These are phyloP conservation scores for Leishmania gerbilli DNA, from an alignment of 208 protist genomes.

Conservation along the genomic window DNA sequence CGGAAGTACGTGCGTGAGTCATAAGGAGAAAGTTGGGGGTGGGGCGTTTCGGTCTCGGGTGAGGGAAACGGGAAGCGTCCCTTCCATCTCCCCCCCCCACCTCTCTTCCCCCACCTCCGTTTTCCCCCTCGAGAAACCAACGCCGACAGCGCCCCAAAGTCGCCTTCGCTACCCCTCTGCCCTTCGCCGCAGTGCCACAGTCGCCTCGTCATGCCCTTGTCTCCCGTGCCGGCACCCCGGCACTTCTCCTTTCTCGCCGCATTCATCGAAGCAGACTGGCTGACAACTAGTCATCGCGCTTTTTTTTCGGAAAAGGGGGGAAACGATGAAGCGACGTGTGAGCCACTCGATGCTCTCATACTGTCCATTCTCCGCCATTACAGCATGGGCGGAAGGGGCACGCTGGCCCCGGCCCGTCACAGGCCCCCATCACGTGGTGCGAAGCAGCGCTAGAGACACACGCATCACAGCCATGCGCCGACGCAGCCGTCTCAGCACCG, in stretches of 20 bases:
- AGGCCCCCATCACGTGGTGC: background rate
- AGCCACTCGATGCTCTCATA: background rate
- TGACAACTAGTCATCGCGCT: background rate
- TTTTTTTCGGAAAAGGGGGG: background rate
- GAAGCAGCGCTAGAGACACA: background rate
- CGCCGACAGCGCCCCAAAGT: background rate
- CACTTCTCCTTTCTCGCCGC: background rate
- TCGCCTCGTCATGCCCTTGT: background rate
- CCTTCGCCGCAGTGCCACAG: background rate
- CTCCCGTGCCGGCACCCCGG: background rate
- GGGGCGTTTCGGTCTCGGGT: background rate
- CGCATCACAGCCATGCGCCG: background rate
- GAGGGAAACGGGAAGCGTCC: no score
- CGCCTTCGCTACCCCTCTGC: background rate
- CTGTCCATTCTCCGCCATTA: no score
- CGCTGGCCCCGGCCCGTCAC: background rate
- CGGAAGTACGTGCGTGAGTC: background rate
- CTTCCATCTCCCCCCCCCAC: background rate
- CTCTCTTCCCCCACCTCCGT: background rate
- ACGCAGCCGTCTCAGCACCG: background rate
- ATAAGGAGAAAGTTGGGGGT: background rate
- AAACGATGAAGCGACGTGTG: background rate
- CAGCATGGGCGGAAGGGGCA: background rate
- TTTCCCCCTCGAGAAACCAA: background rate
- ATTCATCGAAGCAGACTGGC: background rate